These are phyloP conservation scores for Trichoderma parareesei DNA, from an alignment of 495 filamentous ascomycete species.

Conservation along the genomic window DNA sequence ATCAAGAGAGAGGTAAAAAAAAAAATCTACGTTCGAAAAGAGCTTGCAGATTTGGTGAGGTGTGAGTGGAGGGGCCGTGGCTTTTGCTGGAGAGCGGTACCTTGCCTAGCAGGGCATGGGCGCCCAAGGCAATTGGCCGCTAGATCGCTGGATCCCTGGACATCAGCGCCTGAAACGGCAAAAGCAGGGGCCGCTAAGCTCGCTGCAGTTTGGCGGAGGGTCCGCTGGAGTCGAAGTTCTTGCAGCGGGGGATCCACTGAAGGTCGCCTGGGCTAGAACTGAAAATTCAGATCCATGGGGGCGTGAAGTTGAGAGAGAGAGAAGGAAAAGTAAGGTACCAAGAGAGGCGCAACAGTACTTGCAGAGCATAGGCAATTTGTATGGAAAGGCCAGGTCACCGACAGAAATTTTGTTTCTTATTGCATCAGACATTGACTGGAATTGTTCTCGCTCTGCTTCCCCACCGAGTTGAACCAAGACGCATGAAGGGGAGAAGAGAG, in stretches of 20 bases:
- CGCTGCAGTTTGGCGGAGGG: constrained; percentile 1
- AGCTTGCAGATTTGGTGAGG: neutral
- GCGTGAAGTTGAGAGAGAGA: neutral
- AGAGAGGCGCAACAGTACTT: neutral
- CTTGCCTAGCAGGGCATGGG: constrained; percentile 2
- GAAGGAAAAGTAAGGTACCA: neutral
- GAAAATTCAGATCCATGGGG: neutral
- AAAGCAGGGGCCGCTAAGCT: neutral
- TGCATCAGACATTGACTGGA: neutral
- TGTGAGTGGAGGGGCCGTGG: neutral
- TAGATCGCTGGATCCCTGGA: constrained; percentile 2
- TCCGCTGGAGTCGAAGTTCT: constrained; percentile 3
- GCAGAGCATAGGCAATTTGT: neutral
- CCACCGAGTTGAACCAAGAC: neutral
- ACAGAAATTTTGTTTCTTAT: neutral
- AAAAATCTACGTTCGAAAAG: neutral
- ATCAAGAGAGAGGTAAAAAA: neutral
- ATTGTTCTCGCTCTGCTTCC: neutral
- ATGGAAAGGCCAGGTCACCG: neutral
- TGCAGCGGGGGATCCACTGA: constrained; percentile 1
- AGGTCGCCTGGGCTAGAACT: neutral
- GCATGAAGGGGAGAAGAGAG: neutral
- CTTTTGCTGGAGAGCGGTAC: neutral
- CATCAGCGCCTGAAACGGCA: neutral
- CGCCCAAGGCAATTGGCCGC: neutral